Evolutionary conservation across 495 filamentous ascomycete genomes (phyloP), one percentile per base, ranked within the genome.

Genomic region (Xylaria sp.): DNA sequence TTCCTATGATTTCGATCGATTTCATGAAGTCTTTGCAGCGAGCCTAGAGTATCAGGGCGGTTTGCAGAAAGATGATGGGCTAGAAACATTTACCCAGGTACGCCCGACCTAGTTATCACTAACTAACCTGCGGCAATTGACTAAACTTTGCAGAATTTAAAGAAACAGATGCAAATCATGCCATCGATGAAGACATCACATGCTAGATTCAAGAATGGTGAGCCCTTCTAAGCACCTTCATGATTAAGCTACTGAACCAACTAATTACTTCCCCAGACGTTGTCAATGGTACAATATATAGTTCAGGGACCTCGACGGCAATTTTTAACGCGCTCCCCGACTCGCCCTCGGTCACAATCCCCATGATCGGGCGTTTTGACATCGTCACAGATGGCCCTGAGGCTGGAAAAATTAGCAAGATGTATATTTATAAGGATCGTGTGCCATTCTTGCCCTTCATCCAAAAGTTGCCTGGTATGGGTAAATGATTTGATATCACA

Each of bases 111-210:
- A 12, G 4, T 4, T 15, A 21, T 31, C 12, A 15, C 24, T 21
- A 17, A 26, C 15, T 12, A 1, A 29, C 1, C 4, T 21, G 33
- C 24, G 17, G 53, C 9, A 15, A 57, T 33, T 61, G n/a, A 61
- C 35, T 5, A 2, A 26, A 7, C 12, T 3, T 41, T 11, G n/a
- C 57, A 61, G 57, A 61, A 40, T 24, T 35, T 61, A 8, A 61
- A 24, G 57, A 61, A 61, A 14, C 57, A 61, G 35, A 40, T 61
- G 57, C 57, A 61, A 61, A 61, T 61, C 33, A 61, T 61, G 57
- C 57, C 57, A 4, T 37, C 57, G 35, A 61, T 61, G 57, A 61
- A 41, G 19, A 61, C 57, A 40, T 61, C 57, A 5, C 57, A 61
- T 61, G 6, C 57, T 24, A 40, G 57, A 40, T 61, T 61, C 57